Percentiles rank a stretch among this genome's conserved stretches.
phyloP scores from a whole-genome alignment of 2,329 filamentous ascomycete genomes.

The Colletotrichum gigasporum region DNA sequence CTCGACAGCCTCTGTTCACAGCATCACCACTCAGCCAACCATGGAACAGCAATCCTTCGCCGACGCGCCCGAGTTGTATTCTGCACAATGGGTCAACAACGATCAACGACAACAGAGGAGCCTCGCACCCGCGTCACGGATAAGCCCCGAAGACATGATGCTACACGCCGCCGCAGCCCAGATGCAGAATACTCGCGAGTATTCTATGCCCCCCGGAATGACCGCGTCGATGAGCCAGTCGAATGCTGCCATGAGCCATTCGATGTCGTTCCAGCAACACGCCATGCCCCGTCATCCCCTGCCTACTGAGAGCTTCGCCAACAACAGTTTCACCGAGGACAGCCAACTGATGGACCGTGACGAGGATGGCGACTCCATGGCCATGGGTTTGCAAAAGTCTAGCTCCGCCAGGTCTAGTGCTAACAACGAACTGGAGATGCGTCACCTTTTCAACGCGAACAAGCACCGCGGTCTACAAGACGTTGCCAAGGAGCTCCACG shows the following conservation, averaged over 20 bases:
- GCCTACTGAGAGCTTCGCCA: slow-evolving; percentile 63
- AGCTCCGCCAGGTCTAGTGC: slow-evolving; percentile 73
- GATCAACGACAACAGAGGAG: slow-evolving; percentile 55
- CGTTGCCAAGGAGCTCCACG: slow-evolving; percentile 79
- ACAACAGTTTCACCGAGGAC: slow-evolving; percentile 67
- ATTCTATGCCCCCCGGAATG: slow-evolving; percentile 60
- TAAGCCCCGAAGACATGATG: slow-evolving; percentile 69
- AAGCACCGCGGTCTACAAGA: slow-evolving; percentile 74
- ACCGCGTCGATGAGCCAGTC: slow-evolving; percentile 46
- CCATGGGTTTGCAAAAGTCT: slow-evolving; percentile 60
- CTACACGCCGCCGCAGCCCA: slow-evolving; percentile 63
- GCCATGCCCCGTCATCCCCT: slow-evolving; percentile 58
- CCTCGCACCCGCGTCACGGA: slow-evolving; percentile 52
- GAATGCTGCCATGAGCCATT: slow-evolving; percentile 39
- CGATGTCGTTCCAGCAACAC: slow-evolving; percentile 45
- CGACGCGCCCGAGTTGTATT: slow-evolving; percentile 55
- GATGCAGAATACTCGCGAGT: slow-evolving; percentile 60
- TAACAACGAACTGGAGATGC: slow-evolving; percentile 84
- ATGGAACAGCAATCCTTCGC: slow-evolving; percentile 58
- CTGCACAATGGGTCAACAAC: slow-evolving; percentile 59
- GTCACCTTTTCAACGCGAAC: slow-evolving; percentile 77
- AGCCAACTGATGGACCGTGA: slow-evolving; percentile 70
- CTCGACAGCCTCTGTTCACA: slow-evolving; percentile 67
- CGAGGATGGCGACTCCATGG: slow-evolving; percentile 64
- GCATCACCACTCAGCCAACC: slow-evolving; percentile 59